Conservation (phyloP, 345 rosid species). For the Camelina neglecta region DNA sequence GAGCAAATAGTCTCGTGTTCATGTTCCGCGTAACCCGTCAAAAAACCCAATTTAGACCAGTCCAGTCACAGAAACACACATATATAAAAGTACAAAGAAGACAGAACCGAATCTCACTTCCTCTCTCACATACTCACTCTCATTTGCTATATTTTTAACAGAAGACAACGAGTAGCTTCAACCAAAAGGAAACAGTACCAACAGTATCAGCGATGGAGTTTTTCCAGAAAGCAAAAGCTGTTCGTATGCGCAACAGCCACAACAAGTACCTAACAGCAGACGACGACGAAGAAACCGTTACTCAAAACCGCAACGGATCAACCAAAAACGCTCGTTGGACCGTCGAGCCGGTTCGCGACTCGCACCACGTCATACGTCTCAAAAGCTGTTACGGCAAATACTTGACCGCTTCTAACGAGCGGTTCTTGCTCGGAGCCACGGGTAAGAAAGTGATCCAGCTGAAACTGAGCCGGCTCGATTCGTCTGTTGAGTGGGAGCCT, state of each 20-base stretch:
- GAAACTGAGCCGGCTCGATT: conserved; percentile 54
- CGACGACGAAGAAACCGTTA: conserved; percentile 72
- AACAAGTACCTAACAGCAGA: conserved; percentile 77
- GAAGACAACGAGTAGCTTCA: conserved; percentile 33
- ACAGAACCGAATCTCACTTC: background rate
- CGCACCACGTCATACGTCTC: conserved; percentile 60
- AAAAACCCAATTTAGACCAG: conserved; percentile 30
- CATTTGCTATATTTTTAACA: conserved; percentile 12
- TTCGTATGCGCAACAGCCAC: conserved; percentile 77
- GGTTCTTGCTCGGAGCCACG: conserved; percentile 75
- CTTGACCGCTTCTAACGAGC: conserved; percentile 81
- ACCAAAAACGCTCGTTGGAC: conserved; percentile 68
- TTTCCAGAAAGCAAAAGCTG: conserved; percentile 72
- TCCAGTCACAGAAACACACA: background rate
- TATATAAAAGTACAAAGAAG: background rate
- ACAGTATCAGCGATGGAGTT: conserved; percentile 64
- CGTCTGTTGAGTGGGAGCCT: conserved; percentile 84
- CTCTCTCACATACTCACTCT: background rate
- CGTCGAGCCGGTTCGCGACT: conserved; percentile 64
- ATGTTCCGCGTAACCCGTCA: conserved; percentile 28
- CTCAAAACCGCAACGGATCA: conserved; percentile 69
- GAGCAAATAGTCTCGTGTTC: conserved; percentile 8
- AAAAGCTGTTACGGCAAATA: conserved; percentile 73
- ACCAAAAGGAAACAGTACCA: conserved; percentile 14
- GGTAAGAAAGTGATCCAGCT: conserved; percentile 77